Base-by-base conservation (phyloP, 495 filamentous ascomycete species). In the Letharia lupina region DNA sequence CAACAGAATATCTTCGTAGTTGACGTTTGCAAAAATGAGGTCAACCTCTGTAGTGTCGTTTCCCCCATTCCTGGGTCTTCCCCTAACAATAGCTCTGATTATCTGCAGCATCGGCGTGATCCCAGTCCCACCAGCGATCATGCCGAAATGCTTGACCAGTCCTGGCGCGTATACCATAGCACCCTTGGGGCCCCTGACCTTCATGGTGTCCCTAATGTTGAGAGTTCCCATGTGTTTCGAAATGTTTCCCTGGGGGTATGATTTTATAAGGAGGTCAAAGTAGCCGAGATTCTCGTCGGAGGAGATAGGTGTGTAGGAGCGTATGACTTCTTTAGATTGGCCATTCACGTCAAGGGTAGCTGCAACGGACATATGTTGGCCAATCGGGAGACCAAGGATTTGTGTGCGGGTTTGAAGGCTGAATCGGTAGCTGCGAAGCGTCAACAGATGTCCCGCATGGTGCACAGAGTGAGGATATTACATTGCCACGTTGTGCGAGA, bases 31-130 rank as follows among this genome's bases (percentile, higher is more conserved):
- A 72, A 97, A 98, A 72, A 98, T 89, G 65, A 98, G 78, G 72
- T 96, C 91, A 18, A 98, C 85, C 82, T 96, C 79, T 64, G 94
- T 98, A 67, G 78, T 86, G 76, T 98, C 92, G 62, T 85, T 89
- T 13, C 87, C 81, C 52, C 87, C 80, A 69, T 82, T 80, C 66
- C 79, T 78, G 63, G 82, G 82, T 72, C 92, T 84, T 66, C 91
- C 91, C 71, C 92, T 83, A 68, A 96, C 83, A 67, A 98, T 91
- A 52, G 94, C 94, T 70, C 90, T 85, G 70, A 96, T 86, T 67
- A 98, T 86, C 81, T 98, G 93, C 67, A 96, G 82, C 93, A 98
- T 98, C 48, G 93, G 93, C 37, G 93, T 98, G 77, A 98, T 97
- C 71, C 94, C 94, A 18, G 94, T 98, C 62, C 94, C 94, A 75